phyloP scores from a whole-genome alignment of 2,329 filamentous ascomycete genomes.

The Drechslerella coelobrocha region DNA sequence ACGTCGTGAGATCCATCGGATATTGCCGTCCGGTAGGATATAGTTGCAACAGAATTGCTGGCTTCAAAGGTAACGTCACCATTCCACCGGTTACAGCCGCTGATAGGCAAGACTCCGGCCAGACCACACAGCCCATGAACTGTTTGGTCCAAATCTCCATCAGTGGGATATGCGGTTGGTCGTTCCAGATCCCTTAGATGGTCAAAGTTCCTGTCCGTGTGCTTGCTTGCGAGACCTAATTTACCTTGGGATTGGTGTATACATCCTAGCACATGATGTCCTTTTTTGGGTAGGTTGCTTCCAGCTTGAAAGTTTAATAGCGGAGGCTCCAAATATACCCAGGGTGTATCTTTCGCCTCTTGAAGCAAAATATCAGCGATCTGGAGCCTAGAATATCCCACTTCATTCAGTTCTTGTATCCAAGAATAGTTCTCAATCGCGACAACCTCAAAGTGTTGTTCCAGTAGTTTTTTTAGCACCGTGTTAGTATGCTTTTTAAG shows the following conservation, averaged over 20 bases:
- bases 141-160: conserved; percentile 6
- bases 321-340: conserved; percentile 23
- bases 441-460: neutral
- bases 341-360: conserved; percentile 16
- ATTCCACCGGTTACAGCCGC: neutral
- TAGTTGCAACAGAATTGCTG: conserved; percentile 1
- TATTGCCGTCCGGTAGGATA: neutral
- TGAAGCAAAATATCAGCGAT: conserved; percentile 15
- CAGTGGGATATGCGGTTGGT: neutral
- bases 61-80: neutral
- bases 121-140: conserved; percentile 28
- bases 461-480: conserved; percentile 1
- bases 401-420: conserved; percentile 16
- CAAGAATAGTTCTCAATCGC: conserved; percentile 7
- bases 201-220: too few species aligned
- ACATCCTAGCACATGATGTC: neutral
- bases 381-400: conserved; percentile 4
- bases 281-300: neutral
- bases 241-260: too few species aligned
- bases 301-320: neutral
- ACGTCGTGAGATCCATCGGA: neutral
- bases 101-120: conserved; percentile 5
- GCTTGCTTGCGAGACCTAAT: too few species aligned
- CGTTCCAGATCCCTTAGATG: neutral
- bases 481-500: neutral